Evolutionary conservation across 108 stramenopile genomes (phyloP), one percentile per base, ranked within the genome.

Genomic region (Poteriospumella lacustris): DNA sequence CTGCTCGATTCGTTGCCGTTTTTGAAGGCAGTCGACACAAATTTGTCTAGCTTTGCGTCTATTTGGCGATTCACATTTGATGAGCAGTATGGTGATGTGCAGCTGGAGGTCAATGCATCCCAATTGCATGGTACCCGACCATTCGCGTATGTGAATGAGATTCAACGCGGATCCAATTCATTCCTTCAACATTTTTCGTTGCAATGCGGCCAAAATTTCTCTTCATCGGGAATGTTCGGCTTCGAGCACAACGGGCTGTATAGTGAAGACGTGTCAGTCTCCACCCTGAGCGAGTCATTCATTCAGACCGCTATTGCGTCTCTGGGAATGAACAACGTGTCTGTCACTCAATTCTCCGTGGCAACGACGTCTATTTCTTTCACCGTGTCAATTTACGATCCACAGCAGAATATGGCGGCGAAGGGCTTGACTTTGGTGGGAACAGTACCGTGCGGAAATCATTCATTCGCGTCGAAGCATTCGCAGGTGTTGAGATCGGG

Each of bases 31-130:
- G 36, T 40, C 24, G 36, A 68, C 64, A 68, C 64, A 15, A 19
- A 19, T 19, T 19, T 56, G 15, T 56, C 52, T 56, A 56, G 52
- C 24, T 56, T 24, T 36, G 64, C 19, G 19, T 40, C 28, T 19
- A 39, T 19, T 40, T 73, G 70, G 70, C 36, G 5, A 12, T 5
- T 73, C 9, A 44, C 15, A 56, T 73, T 73, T 38, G 70, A 73
- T 38, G 26, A n/a, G 33, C 9, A 5, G 31, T 3, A 33, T 24
- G 70, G 70, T 5, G 70, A 73, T 73, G 70, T 73, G 12, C 5
- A 5, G 5, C 5, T 42, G 12, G 36, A 42, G 3, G 36, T 42
- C 36, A 56, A 39, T 5, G 36, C 24, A 19, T 34, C 70, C 3
- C 3, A 73, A 52, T 3, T 38, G 12, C 28, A 5, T 42, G 70